Evolutionary conservation across 495 filamentous ascomycete genomes (phyloP).

Genomic region (Sabuloglossum arenarium): DNA sequence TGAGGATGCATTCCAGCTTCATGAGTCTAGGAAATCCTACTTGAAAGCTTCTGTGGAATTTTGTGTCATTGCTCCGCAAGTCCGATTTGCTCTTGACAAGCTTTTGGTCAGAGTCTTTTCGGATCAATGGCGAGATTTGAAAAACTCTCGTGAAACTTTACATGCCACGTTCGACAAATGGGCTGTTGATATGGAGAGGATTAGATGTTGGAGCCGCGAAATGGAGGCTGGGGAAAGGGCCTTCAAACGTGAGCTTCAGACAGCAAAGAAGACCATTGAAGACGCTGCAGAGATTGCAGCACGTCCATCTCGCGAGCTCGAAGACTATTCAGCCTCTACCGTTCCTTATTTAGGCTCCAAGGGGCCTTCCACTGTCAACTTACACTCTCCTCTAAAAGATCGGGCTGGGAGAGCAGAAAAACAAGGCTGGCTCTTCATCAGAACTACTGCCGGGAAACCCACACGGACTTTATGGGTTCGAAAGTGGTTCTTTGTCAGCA

Average conservation of each 20-base stretch:
- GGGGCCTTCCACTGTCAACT: slow-evolving; percentile 33
- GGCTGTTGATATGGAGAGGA: slow-evolving; percentile 63
- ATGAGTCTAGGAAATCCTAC: slow-evolving; percentile 81
- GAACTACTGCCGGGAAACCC: slow-evolving; percentile 70
- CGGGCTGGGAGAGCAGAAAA: slow-evolving; percentile 35
- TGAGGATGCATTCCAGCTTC: slow-evolving; percentile 90
- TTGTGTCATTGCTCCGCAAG: slow-evolving; percentile 63
- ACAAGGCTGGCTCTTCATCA: slow-evolving; percentile 83
- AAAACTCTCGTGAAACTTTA: slow-evolving; percentile 36
- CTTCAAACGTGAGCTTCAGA: slow-evolving; percentile 58
- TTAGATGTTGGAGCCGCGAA: slow-evolving; percentile 78
- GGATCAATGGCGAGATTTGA: slow-evolving; percentile 75
- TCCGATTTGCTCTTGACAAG: slow-evolving; percentile 62
- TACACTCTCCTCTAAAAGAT: slow-evolving; percentile 23
- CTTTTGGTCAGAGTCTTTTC: slow-evolving; percentile 66
- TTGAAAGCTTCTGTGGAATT: slow-evolving; percentile 87
- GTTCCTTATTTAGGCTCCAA: slow-evolving; percentile 64
- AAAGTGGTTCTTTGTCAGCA: slow-evolving; percentile 86
- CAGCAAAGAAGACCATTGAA: slow-evolving; percentile 65
- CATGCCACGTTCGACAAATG: slow-evolving; percentile 36
- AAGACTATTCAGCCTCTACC: slow-evolving; percentile 76
- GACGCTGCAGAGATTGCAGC: slow-evolving; percentile 46
- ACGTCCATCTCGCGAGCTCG: slow-evolving; percentile 73
- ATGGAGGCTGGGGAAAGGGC: slow-evolving; percentile 68
- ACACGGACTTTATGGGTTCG: slow-evolving; percentile 70